Evolutionary conservation across 2,329 filamentous ascomycete species (phyloP).

Genomic region (Orbilia blumenaviensis): DNA sequence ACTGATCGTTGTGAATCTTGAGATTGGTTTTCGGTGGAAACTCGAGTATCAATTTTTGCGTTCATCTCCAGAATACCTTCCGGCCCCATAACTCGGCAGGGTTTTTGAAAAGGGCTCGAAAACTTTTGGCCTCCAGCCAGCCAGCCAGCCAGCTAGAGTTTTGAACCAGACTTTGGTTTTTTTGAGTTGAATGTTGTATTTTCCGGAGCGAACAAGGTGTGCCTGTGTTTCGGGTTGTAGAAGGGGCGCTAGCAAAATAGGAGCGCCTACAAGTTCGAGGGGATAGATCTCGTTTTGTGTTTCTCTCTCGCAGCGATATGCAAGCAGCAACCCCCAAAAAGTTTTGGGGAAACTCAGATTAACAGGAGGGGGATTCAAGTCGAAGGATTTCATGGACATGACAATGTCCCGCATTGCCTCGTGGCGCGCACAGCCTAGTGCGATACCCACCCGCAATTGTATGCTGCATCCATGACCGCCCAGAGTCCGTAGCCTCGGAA

Average conservation of each 20-base stretch:
- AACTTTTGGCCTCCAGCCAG: too few species aligned
- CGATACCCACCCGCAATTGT: neutral
- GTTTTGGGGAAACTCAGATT: neutral
- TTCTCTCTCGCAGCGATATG: neutral
- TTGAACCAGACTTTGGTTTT: too few species aligned
- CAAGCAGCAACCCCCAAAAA: neutral
- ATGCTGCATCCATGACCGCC: neutral
- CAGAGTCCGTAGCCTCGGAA: neutral
- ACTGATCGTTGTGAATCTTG: conserved; percentile 1
- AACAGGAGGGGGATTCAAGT: neutral
- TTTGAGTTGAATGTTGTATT: conserved; percentile 6
- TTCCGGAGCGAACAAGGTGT: neutral
- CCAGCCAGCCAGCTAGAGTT: too few species aligned
- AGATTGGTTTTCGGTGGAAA: conserved; percentile 4
- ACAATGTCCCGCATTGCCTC: neutral
- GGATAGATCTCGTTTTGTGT: neutral
- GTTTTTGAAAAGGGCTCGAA: too few species aligned
- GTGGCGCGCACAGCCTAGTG: neutral
- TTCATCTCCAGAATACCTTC: neutral
- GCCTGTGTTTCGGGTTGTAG: neutral
- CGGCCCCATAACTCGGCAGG: neutral
- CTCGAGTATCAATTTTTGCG: conserved; percentile 1
- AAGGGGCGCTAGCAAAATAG: neutral
- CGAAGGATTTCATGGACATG: neutral
- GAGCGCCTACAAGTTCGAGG: neutral